Percentiles rank a stretch among this genome's conserved stretches.
Conservation (phyloP, 495 filamentous ascomycete genomes). For the Staphylotrichum longicolle region DNA sequence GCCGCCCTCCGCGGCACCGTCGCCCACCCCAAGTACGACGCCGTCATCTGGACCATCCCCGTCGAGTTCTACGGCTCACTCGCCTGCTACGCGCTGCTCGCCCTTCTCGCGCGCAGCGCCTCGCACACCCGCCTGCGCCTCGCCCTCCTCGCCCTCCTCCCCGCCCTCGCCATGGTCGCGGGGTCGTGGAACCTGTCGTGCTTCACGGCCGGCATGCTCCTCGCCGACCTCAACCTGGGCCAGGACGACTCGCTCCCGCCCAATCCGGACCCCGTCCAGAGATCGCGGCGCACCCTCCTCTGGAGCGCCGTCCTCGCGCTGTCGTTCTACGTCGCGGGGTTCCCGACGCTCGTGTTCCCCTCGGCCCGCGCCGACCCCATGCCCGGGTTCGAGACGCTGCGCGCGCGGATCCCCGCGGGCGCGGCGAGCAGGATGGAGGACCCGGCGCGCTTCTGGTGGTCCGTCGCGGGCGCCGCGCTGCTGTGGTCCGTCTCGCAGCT, state of each 20-base stretch:
- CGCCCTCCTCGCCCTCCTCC: background rate
- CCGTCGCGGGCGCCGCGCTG: constrained; percentile 1
- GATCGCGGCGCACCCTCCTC: background rate
- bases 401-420: constrained; percentile 1
- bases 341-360: constrained; percentile 5
- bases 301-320: background rate
- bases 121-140: background rate
- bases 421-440: background rate
- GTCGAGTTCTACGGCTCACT: background rate
- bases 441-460: constrained; percentile 9
- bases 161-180: background rate
- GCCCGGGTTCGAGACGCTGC: constrained; percentile 9
- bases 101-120: constrained; percentile 9
- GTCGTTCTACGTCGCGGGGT: constrained; percentile 1
- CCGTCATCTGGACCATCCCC: constrained; percentile 3
- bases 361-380: background rate
- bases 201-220: constrained; percentile 16
- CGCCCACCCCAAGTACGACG: constrained; percentile 6
- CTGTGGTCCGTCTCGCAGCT: constrained; percentile 8
- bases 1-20: constrained; percentile 9
- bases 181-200: constrained; percentile 18
- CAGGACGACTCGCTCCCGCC: background rate
- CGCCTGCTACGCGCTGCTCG: background rate
- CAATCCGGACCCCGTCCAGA: background rate
- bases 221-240: constrained; percentile 17